Percentiles rank a stretch among this genome's conserved stretches.
These are phyloP conservation scores for Teunomyces atbi DNA, from an alignment of 805 yeast species.

Conservation along the genomic window DNA sequence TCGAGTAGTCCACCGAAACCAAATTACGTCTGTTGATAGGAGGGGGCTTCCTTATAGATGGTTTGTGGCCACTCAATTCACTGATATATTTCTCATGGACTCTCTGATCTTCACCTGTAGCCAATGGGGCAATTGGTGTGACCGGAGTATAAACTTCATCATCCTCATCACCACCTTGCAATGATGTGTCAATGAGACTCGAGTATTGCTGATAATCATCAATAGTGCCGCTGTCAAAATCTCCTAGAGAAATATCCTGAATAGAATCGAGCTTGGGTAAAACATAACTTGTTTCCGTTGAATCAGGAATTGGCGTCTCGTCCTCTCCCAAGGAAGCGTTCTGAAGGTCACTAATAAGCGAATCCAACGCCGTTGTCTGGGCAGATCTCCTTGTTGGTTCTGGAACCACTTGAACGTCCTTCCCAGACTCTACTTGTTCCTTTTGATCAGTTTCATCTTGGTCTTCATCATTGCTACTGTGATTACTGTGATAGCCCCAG, in stretches of 20 bases:
- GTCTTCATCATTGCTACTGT: slow-evolving; percentile 11
- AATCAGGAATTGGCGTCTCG: background rate
- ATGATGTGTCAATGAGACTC: slow-evolving; percentile 15
- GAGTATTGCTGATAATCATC: background rate
- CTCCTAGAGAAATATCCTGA: slow-evolving; percentile 6
- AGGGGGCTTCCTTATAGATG: slow-evolving; percentile 35
- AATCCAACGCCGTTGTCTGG: slow-evolving; percentile 33
- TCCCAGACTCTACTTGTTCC: background rate
- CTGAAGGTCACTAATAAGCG: slow-evolving; percentile 36
- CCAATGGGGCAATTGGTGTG: slow-evolving; percentile 26
- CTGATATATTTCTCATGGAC: slow-evolving; percentile 24
- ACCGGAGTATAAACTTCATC: slow-evolving; percentile 10
- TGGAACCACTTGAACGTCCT: too few species aligned
- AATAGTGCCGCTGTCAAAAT: background rate
- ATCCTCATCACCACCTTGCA: slow-evolving; percentile 21
- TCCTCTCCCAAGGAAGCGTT: slow-evolving; percentile 12
- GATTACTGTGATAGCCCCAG: slow-evolving; percentile 27
- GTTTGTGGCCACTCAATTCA: slow-evolving; percentile 25
- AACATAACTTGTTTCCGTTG: background rate
- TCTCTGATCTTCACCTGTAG: slow-evolving; percentile 18
- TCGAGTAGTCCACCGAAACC: slow-evolving; percentile 28
- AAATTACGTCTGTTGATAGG: slow-evolving; percentile 23
- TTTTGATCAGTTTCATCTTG: background rate
- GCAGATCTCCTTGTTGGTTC: slow-evolving; percentile 7
- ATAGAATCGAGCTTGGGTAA: slow-evolving; percentile 23